phyloP scores from a whole-genome alignment of 192 early-diverging fungal species.

The Pilobolus umbonatus region DNA sequence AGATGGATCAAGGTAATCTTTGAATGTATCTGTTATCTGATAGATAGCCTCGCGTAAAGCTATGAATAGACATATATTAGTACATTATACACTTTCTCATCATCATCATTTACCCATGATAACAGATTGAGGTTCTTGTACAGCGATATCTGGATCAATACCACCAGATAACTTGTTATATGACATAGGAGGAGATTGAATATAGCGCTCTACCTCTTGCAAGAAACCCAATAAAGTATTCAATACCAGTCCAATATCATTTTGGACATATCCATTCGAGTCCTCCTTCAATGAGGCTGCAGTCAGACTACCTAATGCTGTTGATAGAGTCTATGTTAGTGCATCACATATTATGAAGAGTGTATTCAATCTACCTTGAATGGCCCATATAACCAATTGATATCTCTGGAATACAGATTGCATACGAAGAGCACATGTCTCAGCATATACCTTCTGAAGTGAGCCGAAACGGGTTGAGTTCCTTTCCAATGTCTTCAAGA shows the following conservation, averaged over 20 bases:
- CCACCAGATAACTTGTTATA: slow-evolving; percentile 2
- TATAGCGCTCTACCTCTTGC: slow-evolving; percentile 15
- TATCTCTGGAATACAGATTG: slow-evolving; percentile 17
- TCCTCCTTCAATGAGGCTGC: slow-evolving; percentile 30
- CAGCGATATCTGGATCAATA: background rate
- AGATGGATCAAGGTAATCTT: background rate
- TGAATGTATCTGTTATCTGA: slow-evolving; percentile 6
- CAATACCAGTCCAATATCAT: slow-evolving; percentile 26
- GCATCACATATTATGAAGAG: background rate
- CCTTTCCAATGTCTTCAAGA: too few species aligned
- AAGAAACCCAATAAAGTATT: slow-evolving; percentile 23
- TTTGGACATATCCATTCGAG: slow-evolving; percentile 28
- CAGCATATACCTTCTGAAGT: background rate
- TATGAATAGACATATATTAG: background rate
- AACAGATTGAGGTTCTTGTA: slow-evolving; percentile 7
- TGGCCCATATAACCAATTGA: slow-evolving; percentile 19
- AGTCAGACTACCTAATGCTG: slow-evolving; percentile 25
- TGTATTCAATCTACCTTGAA: slow-evolving; percentile 20
- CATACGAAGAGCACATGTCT: background rate
- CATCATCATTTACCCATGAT: slow-evolving; percentile 8
- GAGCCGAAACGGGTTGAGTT: too few species aligned
- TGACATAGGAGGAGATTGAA: slow-evolving; percentile 9
- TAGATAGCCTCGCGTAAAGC: slow-evolving; percentile 15
- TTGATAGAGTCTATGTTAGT: background rate
- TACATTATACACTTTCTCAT: background rate